A percentile compares a stretch with the other conserved stretches of the same genome.
phyloP scores from a whole-genome alignment of 169 alveolate genomes.

The Perkinsus marinus region DNA sequence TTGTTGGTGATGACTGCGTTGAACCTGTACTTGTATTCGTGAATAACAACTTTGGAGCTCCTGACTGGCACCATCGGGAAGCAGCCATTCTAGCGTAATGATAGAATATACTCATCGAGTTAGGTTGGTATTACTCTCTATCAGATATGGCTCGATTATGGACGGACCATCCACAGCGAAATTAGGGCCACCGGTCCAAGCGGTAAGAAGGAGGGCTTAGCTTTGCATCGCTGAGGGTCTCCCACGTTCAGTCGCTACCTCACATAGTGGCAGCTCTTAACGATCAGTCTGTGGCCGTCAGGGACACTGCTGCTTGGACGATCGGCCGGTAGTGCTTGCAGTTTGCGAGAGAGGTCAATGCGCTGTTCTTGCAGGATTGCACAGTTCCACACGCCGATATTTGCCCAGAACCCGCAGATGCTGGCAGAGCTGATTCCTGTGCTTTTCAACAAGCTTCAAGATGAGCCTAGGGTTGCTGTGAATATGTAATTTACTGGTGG shows the following conservation, averaged over 20 bases:
- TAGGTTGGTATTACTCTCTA: not conserved
- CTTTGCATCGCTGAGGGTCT: not conserved
- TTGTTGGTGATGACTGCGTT: slow-evolving; percentile 59
- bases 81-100: slow-evolving; percentile 68
- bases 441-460: not conserved
- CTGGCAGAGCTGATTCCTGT: not conserved
- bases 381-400: slow-evolving; percentile 46
- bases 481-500: not conserved
- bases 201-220: not conserved
- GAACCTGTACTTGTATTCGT: slow-evolving; percentile 63
- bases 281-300: slow-evolving; percentile 64
- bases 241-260: slow-evolving; percentile 39
- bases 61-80: slow-evolving; percentile 66
- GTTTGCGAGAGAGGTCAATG: not conserved
- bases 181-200: slow-evolving; percentile 55
- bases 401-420: not conserved
- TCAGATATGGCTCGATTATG: slow-evolving; percentile 55
- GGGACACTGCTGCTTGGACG: slow-evolving; percentile 78
- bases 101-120: not conserved
- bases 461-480: not conserved
- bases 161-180: slow-evolving; percentile 69
- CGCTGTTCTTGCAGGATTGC: slow-evolving; percentile 39
- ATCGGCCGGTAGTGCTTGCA: slow-evolving; percentile 28
- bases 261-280: slow-evolving; percentile 56
- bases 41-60: slow-evolving; percentile 54